Base-by-base conservation (phyloP, 768 basidiomycete species). In the Suillus placidus region DNA sequence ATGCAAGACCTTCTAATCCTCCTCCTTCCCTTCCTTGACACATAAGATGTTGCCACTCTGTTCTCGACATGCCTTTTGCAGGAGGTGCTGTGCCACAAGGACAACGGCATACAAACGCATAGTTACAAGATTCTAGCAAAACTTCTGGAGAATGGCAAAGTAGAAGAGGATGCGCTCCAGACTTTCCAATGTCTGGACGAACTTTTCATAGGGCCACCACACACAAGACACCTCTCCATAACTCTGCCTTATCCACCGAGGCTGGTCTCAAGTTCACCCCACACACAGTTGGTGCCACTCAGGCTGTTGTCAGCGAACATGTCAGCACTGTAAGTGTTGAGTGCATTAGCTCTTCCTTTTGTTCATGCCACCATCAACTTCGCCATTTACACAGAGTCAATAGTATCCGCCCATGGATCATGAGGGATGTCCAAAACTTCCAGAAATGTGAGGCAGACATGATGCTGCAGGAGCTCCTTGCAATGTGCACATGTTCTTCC, bases 101-200 rank as follows among this genome's bases (percentile, higher is more conserved):
- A 98, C 71, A 92, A 92, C 60, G 94, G 88, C 4, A 88, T 97
- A 6, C 97, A 99, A 80, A 99, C 99, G 79, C 93, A 96, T 70
- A 93, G 90, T 9, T 99, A 99, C 80, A 92, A 97, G 73, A 88
- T 92, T 20, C 82, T 99, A 18, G 83, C 90, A 38, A 90, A 90
- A 69, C 76, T 95, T 49, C 77, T 89, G n/a, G 90, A 91, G 72
- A 81, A 81, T 60, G 83, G 81, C 0, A 89, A 90, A 72, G 80
- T 89, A 35, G 73, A 74, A 37, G 71, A 82, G 52, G 85, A 87
- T 67, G 84, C 82, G 14, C 88, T 91, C 65, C 75, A 75, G 12
- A 84, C 91, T 34, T 79, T 97, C 32, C 82, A 85, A 66, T 81
- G 83, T 65, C 77, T 99, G 56, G 88, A 91, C 58, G 86, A 85